Conservation (phyloP, 2,329 filamentous ascomycete genomes). For the Talaromyces piceae region DNA sequence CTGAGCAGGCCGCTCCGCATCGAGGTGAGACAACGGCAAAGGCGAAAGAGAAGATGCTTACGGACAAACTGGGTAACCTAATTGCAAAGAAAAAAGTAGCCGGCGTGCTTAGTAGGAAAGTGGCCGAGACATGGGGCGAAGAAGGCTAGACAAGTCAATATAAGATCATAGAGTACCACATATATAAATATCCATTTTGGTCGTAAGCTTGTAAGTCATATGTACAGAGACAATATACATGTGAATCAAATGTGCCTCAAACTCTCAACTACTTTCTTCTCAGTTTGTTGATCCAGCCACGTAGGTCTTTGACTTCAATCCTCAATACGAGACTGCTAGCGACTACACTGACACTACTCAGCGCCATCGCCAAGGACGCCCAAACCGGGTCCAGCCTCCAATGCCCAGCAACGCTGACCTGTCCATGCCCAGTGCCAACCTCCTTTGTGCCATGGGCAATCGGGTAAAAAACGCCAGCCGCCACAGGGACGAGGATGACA, state of each 20-base stretch:
- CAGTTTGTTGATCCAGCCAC: neutral
- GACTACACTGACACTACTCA: slow-evolving; percentile 86
- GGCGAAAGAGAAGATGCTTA: slow-evolving; percentile 55
- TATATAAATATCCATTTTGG: too few relatives aligned
- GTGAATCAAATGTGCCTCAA: neutral
- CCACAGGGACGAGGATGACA: slow-evolving; percentile 66
- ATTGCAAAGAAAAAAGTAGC: slow-evolving; percentile 63
- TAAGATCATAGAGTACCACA: neutral
- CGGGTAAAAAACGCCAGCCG: slow-evolving; percentile 70
- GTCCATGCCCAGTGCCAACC: slow-evolving; percentile 22
- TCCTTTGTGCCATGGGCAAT: slow-evolving; percentile 37
- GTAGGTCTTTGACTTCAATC: slow-evolving; percentile 24
- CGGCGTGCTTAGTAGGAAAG: slow-evolving; percentile 58
- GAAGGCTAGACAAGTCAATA: neutral
- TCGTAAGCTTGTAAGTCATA: neutral
- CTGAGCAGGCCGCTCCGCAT: slow-evolving; percentile 9
- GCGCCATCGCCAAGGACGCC: slow-evolving; percentile 86
- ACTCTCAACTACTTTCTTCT: neutral
- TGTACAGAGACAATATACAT: neutral
- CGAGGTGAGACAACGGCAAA: slow-evolving; percentile 41
- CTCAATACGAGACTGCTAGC: slow-evolving; percentile 69
- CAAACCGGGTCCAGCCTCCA: slow-evolving; percentile 52
- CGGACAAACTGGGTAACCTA: slow-evolving; percentile 47
- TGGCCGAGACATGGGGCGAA: slow-evolving; percentile 64
- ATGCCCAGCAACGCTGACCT: slow-evolving; percentile 27